These are phyloP conservation scores for Isatis tinctoria DNA, from an alignment of 345 rosid species.

Conservation along the genomic window DNA sequence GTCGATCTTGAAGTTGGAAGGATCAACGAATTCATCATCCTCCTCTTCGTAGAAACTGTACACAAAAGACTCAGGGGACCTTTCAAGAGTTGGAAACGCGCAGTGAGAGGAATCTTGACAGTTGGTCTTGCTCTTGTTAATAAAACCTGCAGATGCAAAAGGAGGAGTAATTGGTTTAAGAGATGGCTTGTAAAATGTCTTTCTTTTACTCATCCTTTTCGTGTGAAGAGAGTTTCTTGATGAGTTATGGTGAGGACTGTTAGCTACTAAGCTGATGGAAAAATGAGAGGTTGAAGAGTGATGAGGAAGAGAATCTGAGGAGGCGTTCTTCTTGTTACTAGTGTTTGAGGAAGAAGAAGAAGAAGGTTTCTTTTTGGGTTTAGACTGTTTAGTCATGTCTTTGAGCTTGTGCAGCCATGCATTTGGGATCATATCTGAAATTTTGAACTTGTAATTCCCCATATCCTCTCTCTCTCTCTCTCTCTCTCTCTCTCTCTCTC, in stretches of 20 bases:
- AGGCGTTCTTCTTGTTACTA: constrained; percentile 16
- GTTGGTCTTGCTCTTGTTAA: constrained; percentile 10
- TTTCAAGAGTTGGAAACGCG: constrained; percentile 36
- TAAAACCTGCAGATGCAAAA: neutral
- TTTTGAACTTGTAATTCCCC: constrained; percentile 61
- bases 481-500: constrained; percentile 8
- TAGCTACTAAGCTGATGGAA: constrained; percentile 31
- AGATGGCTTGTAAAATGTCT: constrained; percentile 48
- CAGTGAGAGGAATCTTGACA: constrained; percentile 31
- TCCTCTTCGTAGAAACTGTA: constrained; percentile 23
- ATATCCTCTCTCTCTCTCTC: constrained; percentile 27
- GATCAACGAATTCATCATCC: constrained; percentile 12
- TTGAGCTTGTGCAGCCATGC: constrained; percentile 81
- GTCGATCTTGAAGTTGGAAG: constrained; percentile 49
- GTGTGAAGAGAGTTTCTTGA: constrained; percentile 38
- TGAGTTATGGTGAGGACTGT: constrained; percentile 36
- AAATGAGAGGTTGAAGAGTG: constrained; percentile 21
- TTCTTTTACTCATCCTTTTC: constrained; percentile 35
- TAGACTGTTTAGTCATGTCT: constrained; percentile 40
- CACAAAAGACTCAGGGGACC: constrained; percentile 29
- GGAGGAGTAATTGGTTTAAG: constrained; percentile 36
- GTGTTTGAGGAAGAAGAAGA: constrained; percentile 7
- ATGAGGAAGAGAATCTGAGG: constrained; percentile 20
- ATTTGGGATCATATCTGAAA: constrained; percentile 68
- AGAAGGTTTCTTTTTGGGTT: constrained; percentile 19